These are phyloP conservation scores for Schwanniomyces yamadae DNA, from an alignment of 805 yeast genomes.

Conservation along the genomic window DNA sequence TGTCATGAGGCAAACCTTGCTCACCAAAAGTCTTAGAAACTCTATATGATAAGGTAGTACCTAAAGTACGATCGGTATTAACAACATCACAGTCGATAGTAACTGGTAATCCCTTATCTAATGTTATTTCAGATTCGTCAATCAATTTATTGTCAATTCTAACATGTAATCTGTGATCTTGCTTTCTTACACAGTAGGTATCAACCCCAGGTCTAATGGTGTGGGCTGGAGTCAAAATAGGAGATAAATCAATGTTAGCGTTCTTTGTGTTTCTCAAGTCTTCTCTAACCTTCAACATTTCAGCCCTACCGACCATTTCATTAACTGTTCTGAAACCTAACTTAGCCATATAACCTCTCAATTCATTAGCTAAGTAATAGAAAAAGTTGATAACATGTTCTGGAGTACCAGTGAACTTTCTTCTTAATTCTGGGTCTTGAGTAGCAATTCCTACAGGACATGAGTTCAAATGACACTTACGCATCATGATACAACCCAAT, in stretches of 20 bases:
- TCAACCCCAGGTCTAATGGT: constrained; percentile 96
- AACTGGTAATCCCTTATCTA: constrained; percentile 94
- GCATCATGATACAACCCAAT: constrained; percentile 96
- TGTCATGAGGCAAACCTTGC: constrained; percentile 90
- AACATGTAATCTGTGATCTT: constrained; percentile 89
- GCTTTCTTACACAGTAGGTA: constrained; percentile 86
- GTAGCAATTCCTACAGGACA: constrained; percentile 99
- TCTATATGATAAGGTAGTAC: constrained; percentile 91
- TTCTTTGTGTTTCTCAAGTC: constrained; percentile 86
- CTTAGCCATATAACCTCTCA: constrained; percentile 89
- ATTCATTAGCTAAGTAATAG: constrained; percentile 89
- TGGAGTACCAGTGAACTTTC: constrained; percentile 93
- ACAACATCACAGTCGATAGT: constrained; percentile 90
- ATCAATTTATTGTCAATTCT: constrained; percentile 93
- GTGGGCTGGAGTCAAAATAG: constrained; percentile 95
- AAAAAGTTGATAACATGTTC: constrained; percentile 98
- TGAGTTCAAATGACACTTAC: constrained; percentile 85
- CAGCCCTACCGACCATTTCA: constrained; percentile 98
- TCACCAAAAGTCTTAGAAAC: constrained; percentile 93
- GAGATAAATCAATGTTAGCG: constrained; percentile 85
- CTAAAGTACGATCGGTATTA: constrained; percentile 95
- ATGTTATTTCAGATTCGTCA: constrained; percentile 93
- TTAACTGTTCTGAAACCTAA: constrained; percentile 93
- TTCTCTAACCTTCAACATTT: constrained; percentile 80
- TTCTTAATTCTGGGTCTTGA: constrained; percentile 91